phyloP scores from a whole-genome alignment of 352 stramenopile species.

The Phytophthora pistaciae region DNA sequence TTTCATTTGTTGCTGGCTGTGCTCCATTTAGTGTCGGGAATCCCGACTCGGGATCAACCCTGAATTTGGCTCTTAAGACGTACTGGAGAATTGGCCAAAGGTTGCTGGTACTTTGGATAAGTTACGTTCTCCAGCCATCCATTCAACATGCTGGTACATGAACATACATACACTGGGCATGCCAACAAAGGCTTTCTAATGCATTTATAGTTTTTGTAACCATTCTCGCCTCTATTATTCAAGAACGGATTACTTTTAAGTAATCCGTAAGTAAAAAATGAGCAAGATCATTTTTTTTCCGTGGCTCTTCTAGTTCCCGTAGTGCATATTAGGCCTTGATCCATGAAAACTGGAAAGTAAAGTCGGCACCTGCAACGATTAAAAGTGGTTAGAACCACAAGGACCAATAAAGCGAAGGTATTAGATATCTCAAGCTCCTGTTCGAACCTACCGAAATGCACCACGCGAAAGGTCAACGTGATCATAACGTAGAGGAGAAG shows the following conservation, averaged over 20 bases:
- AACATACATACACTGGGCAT: neutral
- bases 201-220: neutral
- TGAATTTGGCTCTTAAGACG: neutral
- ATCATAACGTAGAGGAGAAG: slow-evolving; percentile 20
- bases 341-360: slow-evolving; percentile 3
- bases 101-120: neutral
- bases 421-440: neutral
- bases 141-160: neutral
- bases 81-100: neutral
- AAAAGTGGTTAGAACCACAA: neutral
- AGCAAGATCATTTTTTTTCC: neutral
- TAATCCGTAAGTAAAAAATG: no score
- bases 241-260: slow-evolving; percentile 4
- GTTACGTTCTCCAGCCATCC: neutral
- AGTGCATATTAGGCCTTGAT: neutral
- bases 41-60: neutral
- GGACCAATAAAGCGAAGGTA: neutral
- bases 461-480: neutral
- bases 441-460: slow-evolving; percentile 2
- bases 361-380: neutral
- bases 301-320: no score
- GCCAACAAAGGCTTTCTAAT: neutral
- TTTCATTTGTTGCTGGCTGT: neutral
- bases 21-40: neutral
- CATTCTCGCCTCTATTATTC: neutral